Percentiles rank a stretch among this genome's conserved stretches.
phyloP scores from a whole-genome alignment of 495 filamentous ascomycete species.

The Lasiosphaeria miniovina region DNA sequence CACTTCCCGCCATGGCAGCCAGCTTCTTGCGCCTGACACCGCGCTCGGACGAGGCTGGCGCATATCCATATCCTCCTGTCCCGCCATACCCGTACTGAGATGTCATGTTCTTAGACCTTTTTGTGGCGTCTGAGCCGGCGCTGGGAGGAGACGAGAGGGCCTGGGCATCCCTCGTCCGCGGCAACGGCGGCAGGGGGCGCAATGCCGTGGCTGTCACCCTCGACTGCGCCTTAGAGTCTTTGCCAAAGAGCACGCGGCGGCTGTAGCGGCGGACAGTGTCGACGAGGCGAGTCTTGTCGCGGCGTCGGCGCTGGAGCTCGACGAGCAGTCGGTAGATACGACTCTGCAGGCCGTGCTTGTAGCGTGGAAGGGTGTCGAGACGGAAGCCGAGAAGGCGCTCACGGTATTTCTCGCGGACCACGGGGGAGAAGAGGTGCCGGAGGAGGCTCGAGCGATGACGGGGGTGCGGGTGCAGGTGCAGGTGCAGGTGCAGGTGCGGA shows the following conservation, averaged over 20 bases:
- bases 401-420: conserved; percentile 55
- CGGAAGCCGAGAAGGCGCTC: conserved; percentile 63
- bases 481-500: conserved; percentile 10
- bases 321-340: conserved; percentile 72
- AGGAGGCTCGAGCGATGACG: conserved; percentile 45
- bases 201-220: too few species aligned
- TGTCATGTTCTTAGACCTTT: conserved; percentile 21
- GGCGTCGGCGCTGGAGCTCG: conserved; percentile 55
- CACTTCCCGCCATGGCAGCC: conserved; percentile 50
- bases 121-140: neutral
- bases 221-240: neutral
- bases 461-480: conserved; percentile 8
- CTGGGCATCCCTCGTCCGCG: neutral
- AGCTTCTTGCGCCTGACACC: conserved; percentile 76
- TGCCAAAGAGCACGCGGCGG: conserved; percentile 23
- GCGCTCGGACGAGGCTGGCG: conserved; percentile 44
- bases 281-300: conserved; percentile 48
- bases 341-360: conserved; percentile 67
- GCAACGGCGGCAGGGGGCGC: neutral
- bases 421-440: conserved; percentile 56
- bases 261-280: conserved; percentile 48
- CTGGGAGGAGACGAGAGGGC: neutral
- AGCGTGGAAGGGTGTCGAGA: conserved; percentile 67
- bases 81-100: conserved; percentile 26
- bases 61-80: neutral